Base-by-base conservation (phyloP, 495 filamentous ascomycete species). In the Penicillium coffeae region DNA sequence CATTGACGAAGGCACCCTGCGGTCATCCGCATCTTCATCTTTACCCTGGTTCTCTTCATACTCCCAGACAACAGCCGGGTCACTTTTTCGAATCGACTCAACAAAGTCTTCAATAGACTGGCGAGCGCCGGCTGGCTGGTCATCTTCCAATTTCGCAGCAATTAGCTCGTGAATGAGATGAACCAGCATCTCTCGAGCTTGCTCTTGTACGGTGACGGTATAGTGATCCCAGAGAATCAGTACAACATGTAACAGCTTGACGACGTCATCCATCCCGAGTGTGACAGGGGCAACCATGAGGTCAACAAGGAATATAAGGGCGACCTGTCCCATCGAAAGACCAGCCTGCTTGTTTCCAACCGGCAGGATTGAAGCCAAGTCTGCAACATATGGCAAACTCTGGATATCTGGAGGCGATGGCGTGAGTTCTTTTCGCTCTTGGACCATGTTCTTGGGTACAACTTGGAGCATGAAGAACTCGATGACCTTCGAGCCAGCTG, bases 141-240 rank as follows among this genome's bases (percentile, higher is more conserved):
- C 75, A 47, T 95, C 87, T 48, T 91, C 89, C 37, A 96, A 80
- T 48, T 85, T 87, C 1, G 94, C 93, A 32, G 96, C 90, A 21
- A 98, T 87, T 13, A 98, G 78, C 61, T 97, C 94, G 59, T 98
- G 93, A 39, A 98, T 95, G 8, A 98, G 77, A 72, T 98, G 93
- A 25, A 98, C 90, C 13, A 97, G 78, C 93, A 98, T 95, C 59
- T 98, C 93, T 37, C 91, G 83, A 34, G 93, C 90, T 64, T 97
- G 90, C 50, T 97, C 93, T 57, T 96, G 93, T 1, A 98, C 92
- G 10, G 96, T 80, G n/a, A 88, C 79, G 2, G 85, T 94, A 57
- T 97, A 94, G 47, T 96, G 89, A 61, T 98, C 93, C 93, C 93
- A 98, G 10, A 96, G 78, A 1, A 96, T 89, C 27, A 93, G 85